Evolutionary conservation across 805 yeast genomes (phyloP).

Genomic region (Spathaspora hagerdaliae): DNA sequence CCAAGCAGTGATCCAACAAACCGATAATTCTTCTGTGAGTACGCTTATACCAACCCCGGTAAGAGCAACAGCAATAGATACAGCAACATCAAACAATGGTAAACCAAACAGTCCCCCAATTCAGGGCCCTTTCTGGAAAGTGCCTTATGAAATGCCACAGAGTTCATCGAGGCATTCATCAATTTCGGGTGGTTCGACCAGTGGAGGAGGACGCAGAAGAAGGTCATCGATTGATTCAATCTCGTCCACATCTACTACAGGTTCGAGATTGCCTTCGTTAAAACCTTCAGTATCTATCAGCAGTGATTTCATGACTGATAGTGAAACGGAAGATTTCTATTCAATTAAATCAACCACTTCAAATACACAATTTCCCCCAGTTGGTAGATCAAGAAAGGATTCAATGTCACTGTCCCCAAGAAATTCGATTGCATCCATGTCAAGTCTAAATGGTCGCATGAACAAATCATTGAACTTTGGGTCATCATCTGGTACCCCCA

Average conservation of each 20-base stretch:
- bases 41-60: neutral
- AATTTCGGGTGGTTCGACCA: neutral
- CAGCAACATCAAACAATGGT: conserved; percentile 1
- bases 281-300: conserved; percentile 19
- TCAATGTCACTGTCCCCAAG: conserved; percentile 25
- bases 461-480: conserved; percentile 9
- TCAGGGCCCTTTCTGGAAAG: conserved; percentile 57
- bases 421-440: conserved; percentile 27
- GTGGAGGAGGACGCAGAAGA: conserved; percentile 16
- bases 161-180: conserved; percentile 6
- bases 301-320: conserved; percentile 25
- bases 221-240: conserved; percentile 49
- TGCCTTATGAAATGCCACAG: conserved; percentile 54
- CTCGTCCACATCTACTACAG: conserved; percentile 43
- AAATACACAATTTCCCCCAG: neutral
- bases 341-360: conserved; percentile 15
- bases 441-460: conserved; percentile 29
- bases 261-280: conserved; percentile 28
- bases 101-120: conserved; percentile 24
- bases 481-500: conserved; percentile 1
- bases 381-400: conserved; percentile 8
- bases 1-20: conserved; percentile 2
- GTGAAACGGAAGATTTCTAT: conserved; percentile 32
- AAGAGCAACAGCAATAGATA: conserved; percentile 1
- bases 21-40: neutral